phyloP scores from a whole-genome alignment of 1,139 yeast species.

The Wickerhamomyces sp. region DNA sequence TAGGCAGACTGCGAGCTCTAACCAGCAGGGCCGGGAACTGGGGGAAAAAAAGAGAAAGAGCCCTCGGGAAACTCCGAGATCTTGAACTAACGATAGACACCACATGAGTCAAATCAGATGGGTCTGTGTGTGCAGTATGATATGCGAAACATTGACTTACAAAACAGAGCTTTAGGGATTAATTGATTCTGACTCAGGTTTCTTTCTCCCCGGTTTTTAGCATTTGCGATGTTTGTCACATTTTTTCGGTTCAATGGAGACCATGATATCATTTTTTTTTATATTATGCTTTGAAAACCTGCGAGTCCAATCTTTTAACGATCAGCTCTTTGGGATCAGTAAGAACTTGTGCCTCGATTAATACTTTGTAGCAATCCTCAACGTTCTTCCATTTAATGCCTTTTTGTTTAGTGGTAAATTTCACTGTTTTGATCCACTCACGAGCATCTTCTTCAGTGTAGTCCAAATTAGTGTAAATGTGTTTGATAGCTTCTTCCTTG shows the following conservation, averaged over 20 bases:
- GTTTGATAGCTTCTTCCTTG: slow-evolving; percentile 59
- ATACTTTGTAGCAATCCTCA: slow-evolving; percentile 51
- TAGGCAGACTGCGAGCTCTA: too few species aligned
- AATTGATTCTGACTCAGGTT: background rate
- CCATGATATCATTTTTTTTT: background rate
- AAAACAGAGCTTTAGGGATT: too few species aligned
- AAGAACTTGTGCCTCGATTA: slow-evolving; percentile 30
- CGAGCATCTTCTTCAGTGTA: slow-evolving; percentile 72
- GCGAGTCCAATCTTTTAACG: slow-evolving; percentile 8
- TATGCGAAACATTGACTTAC: too few species aligned
- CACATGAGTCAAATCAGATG: too few species aligned
- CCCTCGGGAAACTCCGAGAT: too few species aligned
- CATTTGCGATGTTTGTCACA: too few species aligned
- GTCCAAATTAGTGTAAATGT: slow-evolving; percentile 64
- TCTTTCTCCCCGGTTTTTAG: too few species aligned
- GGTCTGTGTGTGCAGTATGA: too few species aligned
- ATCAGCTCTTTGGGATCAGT: slow-evolving; percentile 15
- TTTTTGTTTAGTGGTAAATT: slow-evolving; percentile 33
- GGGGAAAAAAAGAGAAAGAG: too few species aligned
- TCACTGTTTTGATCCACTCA: slow-evolving; percentile 75
- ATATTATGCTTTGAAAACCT: background rate
- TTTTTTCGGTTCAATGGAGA: background rate
- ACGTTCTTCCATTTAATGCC: slow-evolving; percentile 30
- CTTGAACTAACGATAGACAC: too few species aligned
- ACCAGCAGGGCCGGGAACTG: too few species aligned